Conservation (phyloP, 768 basidiomycete genomes). For the Calvatia gigantea region DNA sequence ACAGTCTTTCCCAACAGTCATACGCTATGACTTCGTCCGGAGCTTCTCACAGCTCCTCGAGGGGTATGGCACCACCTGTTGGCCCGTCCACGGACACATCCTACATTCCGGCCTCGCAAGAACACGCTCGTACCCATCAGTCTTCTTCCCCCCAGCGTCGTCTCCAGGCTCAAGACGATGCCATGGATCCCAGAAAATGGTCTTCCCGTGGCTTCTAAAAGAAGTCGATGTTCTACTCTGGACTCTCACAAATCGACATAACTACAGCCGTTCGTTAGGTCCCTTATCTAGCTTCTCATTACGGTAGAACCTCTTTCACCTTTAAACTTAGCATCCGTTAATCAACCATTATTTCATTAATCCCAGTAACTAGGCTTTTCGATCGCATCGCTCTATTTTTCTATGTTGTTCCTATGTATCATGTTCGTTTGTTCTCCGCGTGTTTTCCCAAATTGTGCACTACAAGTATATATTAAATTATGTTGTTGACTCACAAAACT, state of each 20-base stretch:
- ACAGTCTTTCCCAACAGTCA: conserved; percentile 43
- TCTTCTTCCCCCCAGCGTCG: conserved; percentile 43
- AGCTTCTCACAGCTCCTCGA: conserved; percentile 17
- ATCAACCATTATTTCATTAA: conserved; percentile 37
- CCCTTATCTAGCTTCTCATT: conserved; percentile 37
- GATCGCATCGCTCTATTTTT: conserved; percentile 25
- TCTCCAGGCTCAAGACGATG: conserved; percentile 34
- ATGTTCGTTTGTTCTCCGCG: conserved; percentile 16
- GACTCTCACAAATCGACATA: conserved; percentile 24
- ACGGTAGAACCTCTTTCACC: conserved; percentile 30
- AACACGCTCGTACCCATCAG: conserved; percentile 26
- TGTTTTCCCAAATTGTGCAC: conserved; percentile 9
- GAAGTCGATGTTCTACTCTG: conserved; percentile 24
- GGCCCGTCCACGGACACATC: conserved; percentile 8
- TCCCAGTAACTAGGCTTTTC: conserved; percentile 28
- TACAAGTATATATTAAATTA: conserved; percentile 8
- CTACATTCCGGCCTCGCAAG: conserved; percentile 13
- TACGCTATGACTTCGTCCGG: conserved; percentile 38
- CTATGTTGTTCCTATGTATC: conserved; percentile 24
- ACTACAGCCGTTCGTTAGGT: conserved; percentile 39
- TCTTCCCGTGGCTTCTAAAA: conserved; percentile 41
- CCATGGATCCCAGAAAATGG: conserved; percentile 48
- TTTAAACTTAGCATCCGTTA: conserved; percentile 23
- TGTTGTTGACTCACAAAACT: not conserved
- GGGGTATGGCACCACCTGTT: not conserved